A percentile compares a stretch with the other conserved stretches of the same genome.
Conservation (phyloP, 2,329 filamentous ascomycete genomes). For the Exophiala xenobiotica region DNA sequence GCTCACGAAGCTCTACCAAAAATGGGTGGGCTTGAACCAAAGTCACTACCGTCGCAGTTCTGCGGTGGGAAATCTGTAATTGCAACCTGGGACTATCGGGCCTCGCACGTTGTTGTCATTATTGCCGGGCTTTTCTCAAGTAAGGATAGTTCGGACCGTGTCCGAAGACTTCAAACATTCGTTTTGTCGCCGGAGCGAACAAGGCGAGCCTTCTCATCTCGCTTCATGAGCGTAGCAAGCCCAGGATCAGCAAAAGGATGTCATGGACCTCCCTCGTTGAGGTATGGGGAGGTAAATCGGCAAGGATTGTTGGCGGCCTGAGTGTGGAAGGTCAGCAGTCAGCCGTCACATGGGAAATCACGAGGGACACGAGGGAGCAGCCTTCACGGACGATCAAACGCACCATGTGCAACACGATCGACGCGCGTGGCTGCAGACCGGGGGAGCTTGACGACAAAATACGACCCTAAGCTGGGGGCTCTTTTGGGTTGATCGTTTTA, state of each 20-base stretch:
- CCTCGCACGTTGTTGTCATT: no score
- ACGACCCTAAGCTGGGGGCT: background rate
- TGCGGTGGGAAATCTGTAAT: no score
- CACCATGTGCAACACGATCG: conserved; percentile 25
- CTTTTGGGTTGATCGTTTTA: background rate
- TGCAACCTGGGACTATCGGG: no score
- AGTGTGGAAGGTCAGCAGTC: conserved; percentile 6
- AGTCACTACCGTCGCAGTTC: no score
- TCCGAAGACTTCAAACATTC: conserved; percentile 10
- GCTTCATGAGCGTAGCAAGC: conserved; percentile 5
- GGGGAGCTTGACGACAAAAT: conserved; percentile 9
- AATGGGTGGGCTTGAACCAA: no score
- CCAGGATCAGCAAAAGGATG: background rate
- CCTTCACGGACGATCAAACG: conserved; percentile 20
- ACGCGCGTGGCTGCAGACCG: conserved; percentile 18
- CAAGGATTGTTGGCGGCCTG: conserved; percentile 1
- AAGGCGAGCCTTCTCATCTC: conserved; percentile 18
- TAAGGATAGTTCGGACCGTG: background rate
- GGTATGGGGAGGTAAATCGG: background rate
- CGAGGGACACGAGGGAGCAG: conserved; percentile 11
- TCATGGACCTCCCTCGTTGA: no score
- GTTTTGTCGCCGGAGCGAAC: background rate
- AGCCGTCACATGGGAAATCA: conserved; percentile 20
- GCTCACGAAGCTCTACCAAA: no score
- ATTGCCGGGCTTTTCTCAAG: no score